Base-by-base conservation (phyloP, 1,139 yeast species). In the Meyerozyma athensensis region DNA sequence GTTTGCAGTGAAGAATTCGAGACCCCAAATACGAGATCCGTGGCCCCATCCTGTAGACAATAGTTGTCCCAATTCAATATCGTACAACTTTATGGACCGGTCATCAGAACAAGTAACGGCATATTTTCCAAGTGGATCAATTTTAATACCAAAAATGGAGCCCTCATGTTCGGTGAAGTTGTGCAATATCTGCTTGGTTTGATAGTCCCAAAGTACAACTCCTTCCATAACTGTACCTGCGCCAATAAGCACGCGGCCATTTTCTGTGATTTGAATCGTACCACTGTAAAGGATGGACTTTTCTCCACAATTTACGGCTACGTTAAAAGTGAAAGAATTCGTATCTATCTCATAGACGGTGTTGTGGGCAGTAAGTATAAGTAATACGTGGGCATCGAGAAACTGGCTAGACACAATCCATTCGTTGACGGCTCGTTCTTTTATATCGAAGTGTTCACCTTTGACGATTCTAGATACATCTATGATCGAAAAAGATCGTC, bases 171-270 rank as follows among this genome's bases (percentile, higher is more conserved):
- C 82, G 0, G 74, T 72, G 39, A 90, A 66, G 30, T 71, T 73
- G 47, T 80, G 78, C 1, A 78, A 26, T 7, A 82, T 65, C 30
- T 65, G 45, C 8, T 71, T 62, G 2, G 69, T 55, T 21, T 52
- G 38, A 37, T 77, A 56, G 38, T 79, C 77, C 97, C 97, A 92
- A 1, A 89, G 63, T 4, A 86, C 66, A 1, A 86, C 81, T 3
- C 97, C 96, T 37, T 82, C 81, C 81, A 90, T 81, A 1, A 92
- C 97, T 0, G 98, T 92, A 18, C 97, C 97, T 0, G 96, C 90
- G 19, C 87, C 87, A 9, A 87, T 68, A 9, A 72, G 54, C 0
- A 81, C 74, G 33, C 61, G 61, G 7, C 61, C 65, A 16, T 38
- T 36, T n/a, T 56, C 55, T 2, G 58, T 48, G 1, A 78, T 74